These are phyloP conservation scores for Mariannaea elegans DNA, from an alignment of 2,329 filamentous ascomycete genomes.

Conservation along the genomic window DNA sequence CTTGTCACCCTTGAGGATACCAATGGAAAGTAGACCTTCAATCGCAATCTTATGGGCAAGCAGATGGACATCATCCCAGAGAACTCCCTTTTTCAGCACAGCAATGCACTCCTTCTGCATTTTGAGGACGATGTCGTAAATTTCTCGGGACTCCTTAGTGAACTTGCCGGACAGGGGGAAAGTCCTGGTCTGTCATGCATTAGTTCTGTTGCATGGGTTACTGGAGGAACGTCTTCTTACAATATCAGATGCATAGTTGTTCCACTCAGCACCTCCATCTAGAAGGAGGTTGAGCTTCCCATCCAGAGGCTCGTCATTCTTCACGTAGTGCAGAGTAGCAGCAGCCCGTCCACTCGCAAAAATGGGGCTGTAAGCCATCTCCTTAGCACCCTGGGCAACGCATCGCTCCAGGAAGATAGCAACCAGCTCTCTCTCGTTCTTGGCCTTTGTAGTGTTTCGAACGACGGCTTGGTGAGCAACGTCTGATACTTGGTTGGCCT, in stretches of 20 bases:
- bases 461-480: slow-evolving; percentile 72
- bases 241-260: slow-evolving; percentile 76
- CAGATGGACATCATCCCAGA: slow-evolving; percentile 84
- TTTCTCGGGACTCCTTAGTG: slow-evolving; percentile 72
- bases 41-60: slow-evolving; percentile 85
- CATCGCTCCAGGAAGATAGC: slow-evolving; percentile 81
- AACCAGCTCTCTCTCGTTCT: slow-evolving; percentile 85
- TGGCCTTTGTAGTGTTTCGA: slow-evolving; percentile 67
- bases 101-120: slow-evolving; percentile 87
- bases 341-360: slow-evolving; percentile 82
- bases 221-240: slow-evolving; percentile 47
- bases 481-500: slow-evolving; percentile 76
- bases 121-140: slow-evolving; percentile 83
- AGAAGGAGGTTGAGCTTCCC: slow-evolving; percentile 83
- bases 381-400: slow-evolving; percentile 76
- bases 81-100: slow-evolving; percentile 75
- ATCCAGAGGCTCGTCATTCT: slow-evolving; percentile 75
- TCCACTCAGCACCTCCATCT: slow-evolving; percentile 83
- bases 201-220: slow-evolving; percentile 4
- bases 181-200: slow-evolving; percentile 72
- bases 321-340: slow-evolving; percentile 87
- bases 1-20: slow-evolving; percentile 74
- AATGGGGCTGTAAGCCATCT: slow-evolving; percentile 90
- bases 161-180: slow-evolving; percentile 83
- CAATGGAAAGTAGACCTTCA: slow-evolving; percentile 77